Base-by-base conservation (phyloP, 2,329 filamentous ascomycete species). In the Pestalotiopsis sp. region DNA sequence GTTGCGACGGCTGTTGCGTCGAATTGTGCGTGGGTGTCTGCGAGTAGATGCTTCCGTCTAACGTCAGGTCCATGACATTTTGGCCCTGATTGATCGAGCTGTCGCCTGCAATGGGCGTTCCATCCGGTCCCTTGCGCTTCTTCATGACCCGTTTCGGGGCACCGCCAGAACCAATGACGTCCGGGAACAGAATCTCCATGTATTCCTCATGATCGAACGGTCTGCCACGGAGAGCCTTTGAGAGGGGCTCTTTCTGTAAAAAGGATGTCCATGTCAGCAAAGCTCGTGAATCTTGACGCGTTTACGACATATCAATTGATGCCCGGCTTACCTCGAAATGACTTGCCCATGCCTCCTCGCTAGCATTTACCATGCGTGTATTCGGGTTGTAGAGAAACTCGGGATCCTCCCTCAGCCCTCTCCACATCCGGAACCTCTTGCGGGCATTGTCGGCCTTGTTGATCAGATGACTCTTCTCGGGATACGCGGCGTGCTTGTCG, bases 371-470 rank as follows among this genome's bases (percentile, higher is more conserved):
- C 17, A 83, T 88, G 71, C 81, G 81, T 11, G 83, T 82, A 27
- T 78, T 76, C 4, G 82, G 79, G 70, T 88, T 86, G 73, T 89
- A 90, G 3, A 83, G 75, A 68, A 90, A 90, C 13, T 87, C 85
- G 2, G 85, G 84, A 68, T 90, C 83, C 75, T 89, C 87, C 27
- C 87, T 81, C 72, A 90, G 77, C 25, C 87, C 86, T 20, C 87
- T 80, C 87, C 87, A 90, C 66, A 89, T 80, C n/a, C 87, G 85
- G 70, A 89, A 90, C 73, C 87, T 86, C 77, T 90, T 90, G 64
- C 87, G 83, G 69, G 87, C 87, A 77, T 90, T 90, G 78, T 90
- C 87, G 71, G 86, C 88, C 79, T 90, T 90, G 80, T 90, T 90
- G 77, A 90, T 88, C 45, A 90, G 84, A 67, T 90, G 87, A 73